A percentile compares a stretch with the other conserved stretches of the same genome.
Evolutionary conservation across 2,329 filamentous ascomycete genomes (phyloP).

Genomic region (Sordariomycetes sp.): DNA sequence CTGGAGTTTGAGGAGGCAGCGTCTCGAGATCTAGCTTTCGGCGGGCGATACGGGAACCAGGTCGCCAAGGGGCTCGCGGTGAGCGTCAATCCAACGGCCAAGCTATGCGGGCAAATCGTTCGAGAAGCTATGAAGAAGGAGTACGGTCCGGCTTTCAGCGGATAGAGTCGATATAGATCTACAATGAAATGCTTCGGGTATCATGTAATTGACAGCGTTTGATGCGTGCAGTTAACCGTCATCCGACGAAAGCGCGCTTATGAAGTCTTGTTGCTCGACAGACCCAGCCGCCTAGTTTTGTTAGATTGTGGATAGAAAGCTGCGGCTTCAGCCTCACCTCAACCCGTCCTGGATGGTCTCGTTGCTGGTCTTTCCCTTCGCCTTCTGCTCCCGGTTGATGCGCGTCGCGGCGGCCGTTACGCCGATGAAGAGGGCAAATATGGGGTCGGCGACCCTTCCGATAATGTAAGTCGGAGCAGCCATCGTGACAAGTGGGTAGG

Average conservation of each 20-base stretch:
- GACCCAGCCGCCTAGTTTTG: constrained; percentile 23
- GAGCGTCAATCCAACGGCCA: constrained; percentile 58
- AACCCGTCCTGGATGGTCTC: constrained; percentile 39
- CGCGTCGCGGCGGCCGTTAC: constrained; percentile 44
- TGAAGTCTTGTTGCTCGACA: constrained; percentile 1
- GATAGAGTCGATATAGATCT: constrained; percentile 12
- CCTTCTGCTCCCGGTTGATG: constrained; percentile 52
- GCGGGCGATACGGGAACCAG: constrained; percentile 56
- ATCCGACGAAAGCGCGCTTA: neutral
- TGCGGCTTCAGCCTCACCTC: constrained; percentile 18
- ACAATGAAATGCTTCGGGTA: too few relatives aligned
- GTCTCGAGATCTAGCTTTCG: constrained; percentile 53
- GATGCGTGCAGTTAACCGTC: neutral
- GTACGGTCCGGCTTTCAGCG: constrained; percentile 42
- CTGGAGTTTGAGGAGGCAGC: constrained; percentile 54
- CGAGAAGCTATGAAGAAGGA: constrained; percentile 62
- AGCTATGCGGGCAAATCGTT: constrained; percentile 61
- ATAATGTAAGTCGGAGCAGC: constrained; percentile 49
- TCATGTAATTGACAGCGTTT: too few relatives aligned
- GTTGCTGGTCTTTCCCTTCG: constrained; percentile 42
- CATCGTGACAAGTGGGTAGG: constrained; percentile 25
- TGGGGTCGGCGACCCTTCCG: constrained; percentile 47
- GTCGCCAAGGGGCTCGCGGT: constrained; percentile 57
- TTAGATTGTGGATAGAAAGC: too few relatives aligned
- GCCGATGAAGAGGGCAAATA: constrained; percentile 49